Evolutionary conservation across 805 yeast species (phyloP).

Genomic region (Starmerella asiatica): DNA sequence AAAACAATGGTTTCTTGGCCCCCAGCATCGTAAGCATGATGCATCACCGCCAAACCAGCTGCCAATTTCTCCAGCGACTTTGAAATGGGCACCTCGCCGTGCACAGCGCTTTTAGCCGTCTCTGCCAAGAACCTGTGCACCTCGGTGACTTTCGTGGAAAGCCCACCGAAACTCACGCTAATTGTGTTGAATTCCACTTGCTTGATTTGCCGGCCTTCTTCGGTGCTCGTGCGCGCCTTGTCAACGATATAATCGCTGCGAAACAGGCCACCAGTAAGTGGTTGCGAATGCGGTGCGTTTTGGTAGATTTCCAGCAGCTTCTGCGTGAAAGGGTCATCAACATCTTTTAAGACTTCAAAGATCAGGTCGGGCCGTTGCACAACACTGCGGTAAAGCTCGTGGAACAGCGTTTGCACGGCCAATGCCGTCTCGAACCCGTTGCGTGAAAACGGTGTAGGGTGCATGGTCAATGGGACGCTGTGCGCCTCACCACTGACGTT

Average conservation of each 20-base stretch:
- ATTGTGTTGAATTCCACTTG: constrained; percentile 96
- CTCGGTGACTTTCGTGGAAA: constrained; percentile 65
- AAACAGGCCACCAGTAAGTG: constrained; percentile 66
- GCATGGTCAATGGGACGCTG: constrained; percentile 78
- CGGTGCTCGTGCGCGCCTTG: constrained; percentile 21
- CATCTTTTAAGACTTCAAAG: constrained; percentile 33
- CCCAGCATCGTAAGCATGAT: constrained; percentile 35
- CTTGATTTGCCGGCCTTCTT: constrained; percentile 42
- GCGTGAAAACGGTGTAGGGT: constrained; percentile 78
- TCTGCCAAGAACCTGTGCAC: constrained; percentile 47
- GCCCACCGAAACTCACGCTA: constrained; percentile 88
- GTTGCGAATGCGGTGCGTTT: constrained; percentile 32
- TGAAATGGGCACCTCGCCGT: constrained; percentile 47
- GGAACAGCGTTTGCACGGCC: constrained; percentile 52
- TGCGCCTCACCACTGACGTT: constrained; percentile 31
- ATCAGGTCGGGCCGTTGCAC: constrained; percentile 53
- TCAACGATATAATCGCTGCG: constrained; percentile 81
- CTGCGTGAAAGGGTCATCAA: constrained; percentile 73
- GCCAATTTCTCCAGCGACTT: constrained; percentile 52
- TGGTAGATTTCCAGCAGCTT: constrained; percentile 49
- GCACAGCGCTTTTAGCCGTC: constrained; percentile 27
- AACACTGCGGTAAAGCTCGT: constrained; percentile 59
- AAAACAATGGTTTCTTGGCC: constrained; percentile 35
- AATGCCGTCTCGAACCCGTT: constrained; percentile 52
- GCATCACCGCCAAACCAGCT: constrained; percentile 55